phyloP scores from a whole-genome alignment of 495 filamentous ascomycete genomes.

The Xylaria telfairii region DNA sequence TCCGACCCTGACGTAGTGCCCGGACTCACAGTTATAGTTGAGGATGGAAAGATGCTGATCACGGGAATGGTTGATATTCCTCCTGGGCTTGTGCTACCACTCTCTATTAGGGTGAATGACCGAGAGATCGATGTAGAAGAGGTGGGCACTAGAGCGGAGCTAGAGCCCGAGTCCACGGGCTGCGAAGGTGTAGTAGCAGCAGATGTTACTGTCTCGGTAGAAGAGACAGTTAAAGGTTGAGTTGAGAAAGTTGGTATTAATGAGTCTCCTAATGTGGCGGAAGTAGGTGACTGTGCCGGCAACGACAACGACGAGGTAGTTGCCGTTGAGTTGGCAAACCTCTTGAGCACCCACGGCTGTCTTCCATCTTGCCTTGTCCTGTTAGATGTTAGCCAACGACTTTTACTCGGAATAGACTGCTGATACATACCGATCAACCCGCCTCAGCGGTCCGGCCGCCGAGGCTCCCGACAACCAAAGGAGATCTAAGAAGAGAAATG shows the following conservation, averaged over 20 bases:
- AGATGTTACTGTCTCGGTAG: background rate
- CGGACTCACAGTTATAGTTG: slow-evolving; percentile 29
- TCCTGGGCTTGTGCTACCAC: slow-evolving; percentile 14
- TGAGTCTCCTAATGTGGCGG: slow-evolving; percentile 6
- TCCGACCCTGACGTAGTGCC: slow-evolving; percentile 13
- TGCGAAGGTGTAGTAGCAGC: slow-evolving; percentile 19
- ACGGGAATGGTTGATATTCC: slow-evolving; percentile 30
- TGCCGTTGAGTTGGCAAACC: slow-evolving; percentile 31
- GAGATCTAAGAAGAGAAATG: slow-evolving; percentile 38
- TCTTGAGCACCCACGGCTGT: slow-evolving; percentile 29
- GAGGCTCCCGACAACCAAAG: slow-evolving; percentile 39
- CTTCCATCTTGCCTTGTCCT: slow-evolving; percentile 25
- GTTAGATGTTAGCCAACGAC: slow-evolving; percentile 27
- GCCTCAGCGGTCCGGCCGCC: slow-evolving; percentile 42
- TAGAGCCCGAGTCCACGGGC: slow-evolving; percentile 3
- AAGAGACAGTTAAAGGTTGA: slow-evolving; percentile 21
- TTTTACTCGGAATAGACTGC: background rate
- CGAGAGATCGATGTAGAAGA: slow-evolving; percentile 33
- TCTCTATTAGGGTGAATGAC: slow-evolving; percentile 33
- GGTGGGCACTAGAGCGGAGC: background rate
- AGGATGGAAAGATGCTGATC: slow-evolving; percentile 36
- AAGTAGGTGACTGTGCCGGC: slow-evolving; percentile 15
- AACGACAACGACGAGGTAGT: slow-evolving; percentile 21
- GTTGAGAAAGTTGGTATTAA: slow-evolving; percentile 7
- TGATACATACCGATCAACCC: slow-evolving; percentile 35